Evolutionary conservation across 2,329 filamentous ascomycete species (phyloP).

Genomic region (Hymenoscyphus linearis): DNA sequence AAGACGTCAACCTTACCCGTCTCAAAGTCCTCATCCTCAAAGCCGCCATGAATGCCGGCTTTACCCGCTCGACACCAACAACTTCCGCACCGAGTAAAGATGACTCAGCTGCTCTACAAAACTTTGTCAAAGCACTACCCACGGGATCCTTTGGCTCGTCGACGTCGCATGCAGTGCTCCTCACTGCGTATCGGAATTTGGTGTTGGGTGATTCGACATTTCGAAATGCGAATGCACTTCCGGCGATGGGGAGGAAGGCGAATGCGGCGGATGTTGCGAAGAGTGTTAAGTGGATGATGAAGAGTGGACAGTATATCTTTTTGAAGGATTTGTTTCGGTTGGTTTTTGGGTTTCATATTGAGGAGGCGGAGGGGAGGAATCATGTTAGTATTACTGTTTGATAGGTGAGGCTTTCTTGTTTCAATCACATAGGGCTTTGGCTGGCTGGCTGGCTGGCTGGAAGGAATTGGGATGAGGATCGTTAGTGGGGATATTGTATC

Average conservation of each 20-base stretch:
- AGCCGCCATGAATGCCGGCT: constrained; percentile 81
- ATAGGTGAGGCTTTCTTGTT: not conserved
- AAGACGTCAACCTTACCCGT: constrained; percentile 72
- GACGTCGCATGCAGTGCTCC: constrained; percentile 63
- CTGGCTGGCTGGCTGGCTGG: no score
- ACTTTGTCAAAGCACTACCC: constrained; percentile 71
- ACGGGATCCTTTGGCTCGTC: constrained; percentile 72
- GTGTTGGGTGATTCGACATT: constrained; percentile 70
- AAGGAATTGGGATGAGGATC: no score
- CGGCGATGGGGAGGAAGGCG: constrained; percentile 52
- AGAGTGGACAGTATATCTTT: constrained; percentile 70
- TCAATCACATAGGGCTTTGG: no score
- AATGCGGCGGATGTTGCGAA: constrained; percentile 72
- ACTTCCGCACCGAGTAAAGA: constrained; percentile 30
- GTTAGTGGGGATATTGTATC: no score
- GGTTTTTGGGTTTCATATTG: constrained; percentile 78
- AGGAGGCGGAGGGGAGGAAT: constrained; percentile 68
- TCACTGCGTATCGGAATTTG: constrained; percentile 76
- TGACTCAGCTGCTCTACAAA: constrained; percentile 54
- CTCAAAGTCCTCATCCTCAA: constrained; percentile 77
- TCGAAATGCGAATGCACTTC: constrained; percentile 48
- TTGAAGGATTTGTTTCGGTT: constrained; percentile 75
- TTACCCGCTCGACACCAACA: constrained; percentile 49
- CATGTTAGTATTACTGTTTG: constrained; percentile 56
- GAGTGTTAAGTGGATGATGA: constrained; percentile 71